phyloP scores from a whole-genome alignment of 2,329 filamentous ascomycete genomes.

The Blastomyces parvus region DNA sequence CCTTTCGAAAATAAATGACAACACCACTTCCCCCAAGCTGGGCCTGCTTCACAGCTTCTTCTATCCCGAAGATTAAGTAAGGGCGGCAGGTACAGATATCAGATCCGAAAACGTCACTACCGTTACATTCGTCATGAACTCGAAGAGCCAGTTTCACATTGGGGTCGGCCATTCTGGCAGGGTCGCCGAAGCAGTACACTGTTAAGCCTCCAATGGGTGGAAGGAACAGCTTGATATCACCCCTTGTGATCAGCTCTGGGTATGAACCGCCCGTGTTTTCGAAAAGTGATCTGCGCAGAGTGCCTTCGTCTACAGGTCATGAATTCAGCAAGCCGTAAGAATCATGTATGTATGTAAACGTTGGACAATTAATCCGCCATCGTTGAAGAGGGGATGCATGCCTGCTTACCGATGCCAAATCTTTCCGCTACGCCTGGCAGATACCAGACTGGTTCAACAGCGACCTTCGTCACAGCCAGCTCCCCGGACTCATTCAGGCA shows the following conservation, averaged over 20 bases:
- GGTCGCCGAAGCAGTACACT: conserved; percentile 94
- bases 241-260: conserved; percentile 88
- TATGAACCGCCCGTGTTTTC: conserved; percentile 95
- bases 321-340: neutral
- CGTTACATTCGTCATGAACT: conserved; percentile 85
- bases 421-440: conserved; percentile 78
- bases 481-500: conserved; percentile 80
- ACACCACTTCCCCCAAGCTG: conserved; percentile 89
- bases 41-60: conserved; percentile 94
- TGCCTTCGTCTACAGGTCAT: conserved; percentile 59
- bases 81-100: conserved; percentile 93
- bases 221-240: conserved; percentile 89
- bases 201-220: conserved; percentile 93
- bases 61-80: conserved; percentile 92
- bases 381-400: neutral
- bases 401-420: conserved; percentile 67
- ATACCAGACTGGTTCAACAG: conserved; percentile 91
- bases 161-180: conserved; percentile 84
- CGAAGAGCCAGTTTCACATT: conserved; percentile 71
- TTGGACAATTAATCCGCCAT: neutral
- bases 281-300: conserved; percentile 75
- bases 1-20: conserved; percentile 98
- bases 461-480: conserved; percentile 88
- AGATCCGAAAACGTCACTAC: conserved; percentile 92
- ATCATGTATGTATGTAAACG: neutral